Evolutionary conservation across 805 yeast species (phyloP).

Genomic region (Ogataea neopini): DNA sequence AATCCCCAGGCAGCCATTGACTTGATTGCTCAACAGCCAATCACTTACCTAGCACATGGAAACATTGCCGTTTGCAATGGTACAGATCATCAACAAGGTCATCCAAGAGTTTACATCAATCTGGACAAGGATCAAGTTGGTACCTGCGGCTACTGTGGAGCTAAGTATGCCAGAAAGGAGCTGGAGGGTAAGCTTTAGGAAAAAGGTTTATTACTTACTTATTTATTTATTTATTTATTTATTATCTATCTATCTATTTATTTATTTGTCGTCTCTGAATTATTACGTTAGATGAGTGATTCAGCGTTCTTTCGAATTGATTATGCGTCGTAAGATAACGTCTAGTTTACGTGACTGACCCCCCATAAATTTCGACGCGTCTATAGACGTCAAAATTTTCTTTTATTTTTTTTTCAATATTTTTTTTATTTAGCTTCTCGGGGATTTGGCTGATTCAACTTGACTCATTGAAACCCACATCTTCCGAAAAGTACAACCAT

Average conservation of each 20-base stretch:
- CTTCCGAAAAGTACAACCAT: background rate
- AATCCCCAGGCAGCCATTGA: conserved; percentile 84
- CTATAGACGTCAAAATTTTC: background rate
- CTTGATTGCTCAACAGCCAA: conserved; percentile 72
- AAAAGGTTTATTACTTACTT: conserved; percentile 15
- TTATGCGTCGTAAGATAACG: too few relatives aligned
- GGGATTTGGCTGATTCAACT: background rate
- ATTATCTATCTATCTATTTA: background rate
- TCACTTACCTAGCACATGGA: conserved; percentile 52
- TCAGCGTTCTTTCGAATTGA: background rate
- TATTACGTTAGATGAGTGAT: background rate
- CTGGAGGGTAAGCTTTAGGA: conserved; percentile 34
- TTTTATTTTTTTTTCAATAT: background rate
- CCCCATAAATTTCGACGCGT: too few relatives aligned
- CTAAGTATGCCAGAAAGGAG: conserved; percentile 60
- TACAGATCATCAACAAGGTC: conserved; percentile 75
- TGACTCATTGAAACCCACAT: background rate
- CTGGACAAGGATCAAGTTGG: conserved; percentile 73
- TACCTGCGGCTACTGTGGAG: conserved; percentile 81
- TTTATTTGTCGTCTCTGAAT: background rate
- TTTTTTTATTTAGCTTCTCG: background rate
- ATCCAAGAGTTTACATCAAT: conserved; percentile 80
- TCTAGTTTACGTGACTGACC: too few relatives aligned
- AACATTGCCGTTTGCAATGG: conserved; percentile 84
- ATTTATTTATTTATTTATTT: conserved; percentile 4